Percentiles rank a stretch among this genome's conserved stretches.
These are phyloP conservation scores for Alternaria sp. DNA, from an alignment of 2,329 filamentous ascomycete genomes.

Conservation along the genomic window DNA sequence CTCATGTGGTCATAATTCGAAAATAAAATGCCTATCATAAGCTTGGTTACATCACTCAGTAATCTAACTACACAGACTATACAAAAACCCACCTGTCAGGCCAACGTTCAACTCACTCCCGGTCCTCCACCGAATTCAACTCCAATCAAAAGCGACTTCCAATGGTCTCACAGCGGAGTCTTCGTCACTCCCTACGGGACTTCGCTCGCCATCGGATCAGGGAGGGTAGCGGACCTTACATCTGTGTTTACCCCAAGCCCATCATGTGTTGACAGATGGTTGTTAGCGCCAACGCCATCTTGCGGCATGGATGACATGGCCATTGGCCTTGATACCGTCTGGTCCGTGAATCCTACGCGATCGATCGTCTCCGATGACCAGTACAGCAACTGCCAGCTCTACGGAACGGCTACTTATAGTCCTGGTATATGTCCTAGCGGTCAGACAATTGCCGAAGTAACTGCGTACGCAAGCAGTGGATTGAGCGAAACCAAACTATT, in stretches of 20 bases:
- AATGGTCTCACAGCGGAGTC: background rate
- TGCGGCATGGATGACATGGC: background rate
- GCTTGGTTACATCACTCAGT: too few relatives aligned
- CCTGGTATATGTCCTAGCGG: background rate
- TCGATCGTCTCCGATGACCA: background rate
- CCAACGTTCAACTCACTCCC: too few relatives aligned
- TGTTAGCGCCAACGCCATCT: rapidly evolving
- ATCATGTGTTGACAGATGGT: background rate
- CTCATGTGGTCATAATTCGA: too few relatives aligned
- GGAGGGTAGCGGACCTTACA: background rate
- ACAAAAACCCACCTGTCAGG: too few relatives aligned
- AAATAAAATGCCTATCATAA: too few relatives aligned
- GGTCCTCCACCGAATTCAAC: too few relatives aligned
- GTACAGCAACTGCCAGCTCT: background rate
- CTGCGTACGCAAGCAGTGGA: background rate
- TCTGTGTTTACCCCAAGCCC: background rate
- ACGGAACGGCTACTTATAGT: background rate
- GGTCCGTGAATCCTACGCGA: background rate
- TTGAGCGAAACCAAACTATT: too few relatives aligned
- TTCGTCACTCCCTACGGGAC: background rate
- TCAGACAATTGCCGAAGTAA: background rate
- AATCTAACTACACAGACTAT: too few relatives aligned
- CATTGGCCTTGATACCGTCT: background rate
- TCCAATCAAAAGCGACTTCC: too few relatives aligned
- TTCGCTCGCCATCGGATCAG: rapidly evolving